Evolutionary conservation across 139 green algal genomes (phyloP).

Genomic region (Chlamydomonas urium): DNA sequence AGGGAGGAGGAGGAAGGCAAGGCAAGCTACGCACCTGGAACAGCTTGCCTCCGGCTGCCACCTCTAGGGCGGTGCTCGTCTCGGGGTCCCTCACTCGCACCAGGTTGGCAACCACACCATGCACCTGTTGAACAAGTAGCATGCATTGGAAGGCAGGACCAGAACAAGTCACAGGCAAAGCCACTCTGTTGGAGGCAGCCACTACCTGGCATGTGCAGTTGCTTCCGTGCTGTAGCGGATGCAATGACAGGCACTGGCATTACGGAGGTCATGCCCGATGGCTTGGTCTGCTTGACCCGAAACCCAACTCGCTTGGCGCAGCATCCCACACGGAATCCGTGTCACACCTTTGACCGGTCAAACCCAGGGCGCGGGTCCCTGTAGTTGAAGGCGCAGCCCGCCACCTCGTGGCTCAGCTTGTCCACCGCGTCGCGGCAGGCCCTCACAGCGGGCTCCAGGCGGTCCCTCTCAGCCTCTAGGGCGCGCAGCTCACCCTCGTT

Average conservation of each 20-base stretch:
- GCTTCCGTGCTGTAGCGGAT: no score
- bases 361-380: conserved; percentile 71
- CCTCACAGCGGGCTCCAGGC: conserved; percentile 27
- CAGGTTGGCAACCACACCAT: conserved; percentile 77
- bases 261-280: no score
- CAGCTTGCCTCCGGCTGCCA: conserved; percentile 89
- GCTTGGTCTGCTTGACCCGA: no score
- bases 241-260: no score
- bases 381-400: conserved; percentile 44
- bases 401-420: conserved; percentile 46
- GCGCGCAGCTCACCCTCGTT: conserved; percentile 3
- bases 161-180: no score
- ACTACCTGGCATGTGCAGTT: no score
- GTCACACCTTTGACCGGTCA: conserved; percentile 63
- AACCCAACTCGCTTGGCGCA: no score
- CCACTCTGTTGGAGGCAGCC: no score
- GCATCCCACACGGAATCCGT: no score
- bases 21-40: conserved; percentile 86
- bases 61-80: conserved; percentile 83
- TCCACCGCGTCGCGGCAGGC: conserved; percentile 45
- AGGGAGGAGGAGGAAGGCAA: no score
- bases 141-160: no score
- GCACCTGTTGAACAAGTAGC: no score
- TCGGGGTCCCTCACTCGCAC: conserved; percentile 70
- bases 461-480: conserved; percentile 46